Evolutionary conservation across 2,329 filamentous ascomycete species (phyloP).

Genomic region (Epicoccum sorghinum): DNA sequence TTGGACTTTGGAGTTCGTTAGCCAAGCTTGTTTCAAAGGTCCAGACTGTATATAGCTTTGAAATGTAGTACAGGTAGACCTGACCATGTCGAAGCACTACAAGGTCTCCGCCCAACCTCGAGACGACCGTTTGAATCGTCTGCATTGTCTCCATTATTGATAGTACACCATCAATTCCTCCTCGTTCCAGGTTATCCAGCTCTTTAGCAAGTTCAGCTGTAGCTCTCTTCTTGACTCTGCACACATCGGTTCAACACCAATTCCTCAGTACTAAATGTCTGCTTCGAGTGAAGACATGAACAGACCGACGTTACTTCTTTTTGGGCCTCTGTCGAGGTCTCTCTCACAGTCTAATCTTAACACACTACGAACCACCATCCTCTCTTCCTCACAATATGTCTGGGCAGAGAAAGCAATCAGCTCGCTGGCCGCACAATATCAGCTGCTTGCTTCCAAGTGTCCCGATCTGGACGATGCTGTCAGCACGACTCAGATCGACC

Average conservation of each 20-base stretch:
- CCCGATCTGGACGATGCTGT: not conserved
- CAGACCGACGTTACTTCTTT: not conserved
- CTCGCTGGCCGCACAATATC: not conserved
- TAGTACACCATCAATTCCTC: no score
- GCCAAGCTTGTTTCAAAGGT: no score
- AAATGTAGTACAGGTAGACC: not conserved
- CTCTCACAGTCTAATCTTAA: not conserved
- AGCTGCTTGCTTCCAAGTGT: not conserved
- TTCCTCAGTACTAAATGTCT: no score
- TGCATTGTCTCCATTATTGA: no score
- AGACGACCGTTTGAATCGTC: not conserved
- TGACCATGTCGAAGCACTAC: not conserved
- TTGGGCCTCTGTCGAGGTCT: not conserved
- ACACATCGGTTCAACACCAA: no score
- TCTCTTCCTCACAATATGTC: slow-evolving; percentile 2
- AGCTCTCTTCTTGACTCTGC: no score
- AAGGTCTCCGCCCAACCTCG: no score
- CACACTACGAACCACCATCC: not conserved
- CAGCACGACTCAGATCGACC: not conserved
- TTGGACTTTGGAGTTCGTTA: no score
- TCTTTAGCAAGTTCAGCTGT: no score
- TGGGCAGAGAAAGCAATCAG: not conserved
- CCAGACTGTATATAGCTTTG: not conserved
- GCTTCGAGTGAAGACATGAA: no score
- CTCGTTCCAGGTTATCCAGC: no score